Conservation (phyloP, 306 rosid species). For the Malus fusca region DNA sequence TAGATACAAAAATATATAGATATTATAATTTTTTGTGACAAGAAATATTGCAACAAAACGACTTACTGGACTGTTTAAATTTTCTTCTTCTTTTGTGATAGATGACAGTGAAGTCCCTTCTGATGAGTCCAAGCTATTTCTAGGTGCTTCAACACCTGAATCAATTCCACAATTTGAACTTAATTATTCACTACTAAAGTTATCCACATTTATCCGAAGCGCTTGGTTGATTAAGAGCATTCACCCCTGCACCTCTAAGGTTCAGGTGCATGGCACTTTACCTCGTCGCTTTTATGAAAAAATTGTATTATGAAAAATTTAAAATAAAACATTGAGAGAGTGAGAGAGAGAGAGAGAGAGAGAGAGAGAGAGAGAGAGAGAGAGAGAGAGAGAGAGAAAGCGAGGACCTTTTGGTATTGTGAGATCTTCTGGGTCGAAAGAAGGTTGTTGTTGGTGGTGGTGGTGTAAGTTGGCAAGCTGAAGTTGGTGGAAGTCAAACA, state of each 20-base stretch:
- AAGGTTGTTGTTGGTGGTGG: constrained; percentile 6
- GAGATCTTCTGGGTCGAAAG: constrained; percentile 27
- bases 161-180: constrained; percentile 7
- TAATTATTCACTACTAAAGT: background rate
- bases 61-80: constrained; percentile 62
- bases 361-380: too few relatives aligned
- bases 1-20: background rate
- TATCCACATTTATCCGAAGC: background rate
- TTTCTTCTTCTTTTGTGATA: constrained; percentile 39
- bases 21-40: background rate
- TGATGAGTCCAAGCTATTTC: constrained; percentile 68
- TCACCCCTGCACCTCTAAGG: too few relatives aligned
- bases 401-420: constrained; percentile 42
- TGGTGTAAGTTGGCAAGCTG: constrained; percentile 29
- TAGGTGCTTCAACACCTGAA: constrained; percentile 76
- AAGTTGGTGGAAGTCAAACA: constrained; percentile 72
- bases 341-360: too few relatives aligned
- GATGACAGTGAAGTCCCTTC: constrained; percentile 30
- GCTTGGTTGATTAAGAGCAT: too few relatives aligned
- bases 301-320: too few relatives aligned
- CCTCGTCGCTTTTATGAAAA: too few relatives aligned
- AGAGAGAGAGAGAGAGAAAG: background rate
- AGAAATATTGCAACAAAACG: background rate
- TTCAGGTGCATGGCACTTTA: too few relatives aligned
- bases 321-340: background rate